phyloP scores from a whole-genome alignment of 306 rosid genomes.

The Vigna radiata region DNA sequence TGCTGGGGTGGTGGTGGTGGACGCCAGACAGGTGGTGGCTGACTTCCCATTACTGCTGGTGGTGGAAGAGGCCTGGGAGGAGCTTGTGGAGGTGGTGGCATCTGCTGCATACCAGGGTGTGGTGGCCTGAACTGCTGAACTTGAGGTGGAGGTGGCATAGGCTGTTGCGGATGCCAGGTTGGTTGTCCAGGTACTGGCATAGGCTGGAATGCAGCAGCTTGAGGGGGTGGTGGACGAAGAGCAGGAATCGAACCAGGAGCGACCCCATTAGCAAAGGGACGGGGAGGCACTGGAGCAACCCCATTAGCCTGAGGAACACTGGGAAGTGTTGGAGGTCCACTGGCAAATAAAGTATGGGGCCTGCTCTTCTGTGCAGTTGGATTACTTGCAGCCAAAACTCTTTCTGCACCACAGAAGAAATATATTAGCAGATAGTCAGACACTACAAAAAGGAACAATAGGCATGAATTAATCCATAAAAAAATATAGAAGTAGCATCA shows the following conservation, averaged over 20 bases:
- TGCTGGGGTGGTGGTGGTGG: conserved; percentile 87
- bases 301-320: conserved; percentile 75
- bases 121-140: conserved; percentile 92
- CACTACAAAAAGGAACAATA: not conserved
- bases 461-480: not conserved
- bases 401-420: conserved; percentile 60
- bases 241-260: conserved; percentile 63
- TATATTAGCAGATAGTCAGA: conserved; percentile 21
- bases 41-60: conserved; percentile 84
- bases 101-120: conserved; percentile 82
- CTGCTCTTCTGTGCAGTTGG: conserved; percentile 83
- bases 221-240: conserved; percentile 88
- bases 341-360: conserved; percentile 95
- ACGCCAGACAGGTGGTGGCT: conserved; percentile 77
- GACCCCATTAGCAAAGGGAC: conserved; percentile 83
- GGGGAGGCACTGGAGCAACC: conserved; percentile 71
- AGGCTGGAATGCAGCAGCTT: conserved; percentile 69
- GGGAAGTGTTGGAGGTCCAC: conserved; percentile 88
- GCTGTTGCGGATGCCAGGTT: conserved; percentile 85
- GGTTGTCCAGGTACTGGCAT: conserved; percentile 72
- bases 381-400: conserved; percentile 98
- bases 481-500: not conserved
- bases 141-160: conserved; percentile 67
- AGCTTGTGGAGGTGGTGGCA: conserved; percentile 78
- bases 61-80: conserved; percentile 91